Evolutionary conservation across 441 rosid species (phyloP).

Genomic region (Adansonia madagascariensis): DNA sequence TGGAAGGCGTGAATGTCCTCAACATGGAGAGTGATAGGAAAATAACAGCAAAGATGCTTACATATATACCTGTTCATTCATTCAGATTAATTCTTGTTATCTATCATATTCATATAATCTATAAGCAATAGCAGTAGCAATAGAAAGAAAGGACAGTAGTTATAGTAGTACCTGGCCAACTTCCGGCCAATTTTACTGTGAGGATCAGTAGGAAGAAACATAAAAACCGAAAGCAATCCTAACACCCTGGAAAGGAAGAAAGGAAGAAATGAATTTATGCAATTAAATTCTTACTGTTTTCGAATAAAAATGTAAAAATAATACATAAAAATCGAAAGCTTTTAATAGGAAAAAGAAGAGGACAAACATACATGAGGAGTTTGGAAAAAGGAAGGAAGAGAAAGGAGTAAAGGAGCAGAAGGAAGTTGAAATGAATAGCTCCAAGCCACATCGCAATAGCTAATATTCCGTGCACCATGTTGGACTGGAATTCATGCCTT

Average conservation of each 20-base stretch:
- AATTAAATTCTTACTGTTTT: background rate
- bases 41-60: slow-evolving; percentile 65
- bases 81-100: background rate
- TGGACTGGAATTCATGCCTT: slow-evolving; percentile 41
- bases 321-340: background rate
- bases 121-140: background rate
- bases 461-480: slow-evolving; percentile 32
- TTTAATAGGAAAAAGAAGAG: background rate
- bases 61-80: slow-evolving; percentile 58
- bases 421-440: slow-evolving; percentile 58
- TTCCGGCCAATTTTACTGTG: slow-evolving; percentile 59
- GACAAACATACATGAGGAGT: slow-evolving; percentile 46
- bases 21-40: slow-evolving; percentile 74
- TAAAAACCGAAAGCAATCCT: slow-evolving; percentile 55
- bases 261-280: background rate
- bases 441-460: slow-evolving; percentile 77
- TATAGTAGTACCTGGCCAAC: slow-evolving; percentile 50
- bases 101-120: background rate
- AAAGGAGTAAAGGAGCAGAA: slow-evolving; percentile 46
- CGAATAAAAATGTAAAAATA: background rate
- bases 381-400: slow-evolving; percentile 55
- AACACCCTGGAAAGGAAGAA: slow-evolving; percentile 46
- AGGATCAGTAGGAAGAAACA: slow-evolving; percentile 68
- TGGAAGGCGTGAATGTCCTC: slow-evolving; percentile 72
- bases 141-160: too few species aligned